Conservation (phyloP, 1,284 basidiomycete species). For the Moesziomyces parantarcticus region DNA sequence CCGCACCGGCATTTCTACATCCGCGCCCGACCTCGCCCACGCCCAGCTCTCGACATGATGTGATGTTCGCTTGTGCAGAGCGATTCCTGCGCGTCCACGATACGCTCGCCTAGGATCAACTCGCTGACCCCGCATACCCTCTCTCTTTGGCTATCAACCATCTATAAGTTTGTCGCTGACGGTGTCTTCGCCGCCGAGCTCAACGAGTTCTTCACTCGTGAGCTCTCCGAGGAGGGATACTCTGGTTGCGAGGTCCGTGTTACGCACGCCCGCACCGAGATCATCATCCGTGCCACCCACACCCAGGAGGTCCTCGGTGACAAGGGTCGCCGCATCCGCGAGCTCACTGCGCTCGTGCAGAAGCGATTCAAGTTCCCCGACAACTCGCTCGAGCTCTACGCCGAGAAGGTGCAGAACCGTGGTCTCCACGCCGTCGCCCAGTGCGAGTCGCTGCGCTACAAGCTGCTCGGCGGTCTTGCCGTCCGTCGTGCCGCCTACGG, state of each 20-base stretch:
- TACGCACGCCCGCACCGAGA: slow-evolving; percentile 99
- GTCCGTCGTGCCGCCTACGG: slow-evolving; percentile 99
- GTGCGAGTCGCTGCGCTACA: slow-evolving; percentile 98
- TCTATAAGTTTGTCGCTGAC: slow-evolving; percentile 86
- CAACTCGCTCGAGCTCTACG: slow-evolving; percentile 98
- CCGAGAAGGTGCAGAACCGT: slow-evolving; percentile 99
- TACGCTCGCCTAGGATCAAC: background rate
- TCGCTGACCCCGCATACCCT: slow-evolving; percentile 14
- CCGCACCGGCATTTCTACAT: too few relatives aligned
- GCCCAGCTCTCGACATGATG: background rate
- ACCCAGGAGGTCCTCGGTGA: slow-evolving; percentile 99
- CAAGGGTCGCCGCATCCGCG: slow-evolving; percentile 98
- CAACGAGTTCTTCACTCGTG: slow-evolving; percentile 97
- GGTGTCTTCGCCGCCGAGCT: slow-evolving; percentile 98
- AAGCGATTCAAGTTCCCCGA: slow-evolving; percentile 99
- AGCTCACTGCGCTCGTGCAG: slow-evolving; percentile 97
- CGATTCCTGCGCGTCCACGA: background rate
- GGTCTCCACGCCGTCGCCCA: slow-evolving; percentile 98
- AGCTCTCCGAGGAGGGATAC: slow-evolving; percentile 99
- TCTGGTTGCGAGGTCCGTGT: slow-evolving; percentile 99
- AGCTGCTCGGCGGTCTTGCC: slow-evolving; percentile 98
- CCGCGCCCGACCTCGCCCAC: too few relatives aligned
- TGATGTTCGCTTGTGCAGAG: background rate
- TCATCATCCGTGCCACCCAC: slow-evolving; percentile 99
- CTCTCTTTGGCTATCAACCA: background rate